Evolutionary conservation across 225 moss, liverwort and hornwort species (phyloP), one percentile per base, ranked within the genome.

Genomic region (Physcomitrium patens): DNA sequence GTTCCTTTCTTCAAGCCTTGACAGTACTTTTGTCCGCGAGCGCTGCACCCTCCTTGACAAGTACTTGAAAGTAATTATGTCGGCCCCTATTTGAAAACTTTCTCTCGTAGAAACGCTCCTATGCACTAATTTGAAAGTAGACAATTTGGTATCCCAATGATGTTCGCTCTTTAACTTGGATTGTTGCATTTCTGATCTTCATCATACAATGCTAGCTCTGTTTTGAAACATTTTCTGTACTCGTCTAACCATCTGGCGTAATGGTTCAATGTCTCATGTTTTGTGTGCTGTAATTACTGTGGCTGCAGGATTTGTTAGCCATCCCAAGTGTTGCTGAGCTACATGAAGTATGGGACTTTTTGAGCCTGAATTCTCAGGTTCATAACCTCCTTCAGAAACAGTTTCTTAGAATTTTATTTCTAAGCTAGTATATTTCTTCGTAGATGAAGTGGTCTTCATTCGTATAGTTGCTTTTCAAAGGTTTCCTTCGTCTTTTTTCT

Each of bases 321-420:
- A 88, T 88, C 73, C 85, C 88, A 71, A 88, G 88, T 76, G 73
- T 88, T 74, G 88, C 88, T 60, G 88, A 88, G 63, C 81, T 85
- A 13, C 88, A 88, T 76, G 88, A 85, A 88, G 88, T 88, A 52
- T 88, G 88, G 83, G 88, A 88, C 44, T 88, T 88, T 54, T 78
- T 88, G 54, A 85, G 88, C 70, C 67, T 79, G 69, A 83, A 85
- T 54, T 88, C 88, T 78, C 80, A 88, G 88, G 88, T 88, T 41
- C 50, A 71, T 64, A 9, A 70, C 45, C 44, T 37, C 57, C 75
- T 61, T 43, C 71, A 61, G 59, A 50, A 42, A 80, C 57, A 59
- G 60, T 60, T 10, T 42, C 64, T 60, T 53, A n/a, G 55, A 9
- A 18, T 48, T 74, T 61, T 3, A 13, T 65, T 79, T 76, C 51